phyloP scores from a whole-genome alignment of 345 rosid genomes.

The Salix dunnii region DNA sequence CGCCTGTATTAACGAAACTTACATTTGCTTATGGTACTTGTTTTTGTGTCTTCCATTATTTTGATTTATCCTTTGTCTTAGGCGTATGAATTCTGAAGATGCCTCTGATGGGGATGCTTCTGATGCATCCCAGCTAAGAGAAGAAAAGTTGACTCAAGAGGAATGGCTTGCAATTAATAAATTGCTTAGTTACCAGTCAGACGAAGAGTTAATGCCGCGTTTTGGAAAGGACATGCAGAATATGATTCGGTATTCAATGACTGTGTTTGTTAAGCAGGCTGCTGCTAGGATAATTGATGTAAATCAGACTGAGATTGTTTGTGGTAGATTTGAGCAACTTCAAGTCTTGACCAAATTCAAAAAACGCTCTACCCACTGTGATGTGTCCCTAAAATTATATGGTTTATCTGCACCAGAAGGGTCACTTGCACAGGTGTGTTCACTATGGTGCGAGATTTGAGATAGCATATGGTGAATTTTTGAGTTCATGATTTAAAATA shows the following conservation, averaged over 20 bases:
- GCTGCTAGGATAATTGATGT: conserved; percentile 75
- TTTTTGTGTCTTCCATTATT: conserved; percentile 10
- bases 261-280: conserved; percentile 76
- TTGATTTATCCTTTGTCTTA: conserved; percentile 24
- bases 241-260: conserved; percentile 70
- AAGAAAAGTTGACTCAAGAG: conserved; percentile 80
- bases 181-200: conserved; percentile 84
- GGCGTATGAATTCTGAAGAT: conserved; percentile 64
- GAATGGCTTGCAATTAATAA: conserved; percentile 95
- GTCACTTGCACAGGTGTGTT: conserved; percentile 92
- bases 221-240: conserved; percentile 82
- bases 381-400: conserved; percentile 75
- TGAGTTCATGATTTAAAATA: neutral
- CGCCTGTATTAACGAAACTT: neutral
- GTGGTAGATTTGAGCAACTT: conserved; percentile 94
- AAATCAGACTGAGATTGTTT: conserved; percentile 68
- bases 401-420: conserved; percentile 98
- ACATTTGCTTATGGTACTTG: conserved; percentile 1
- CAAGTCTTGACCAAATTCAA: conserved; percentile 74
- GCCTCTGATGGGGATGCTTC: conserved; percentile 40
- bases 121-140: conserved; percentile 44
- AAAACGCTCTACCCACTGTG: conserved; percentile 66
- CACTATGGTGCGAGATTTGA: conserved; percentile 6
- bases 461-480: conserved; percentile 1
- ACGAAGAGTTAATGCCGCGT: conserved; percentile 56